Evolutionary conservation across 805 yeast genomes (phyloP).

Genomic region (Saccharomycopsis sp.): DNA sequence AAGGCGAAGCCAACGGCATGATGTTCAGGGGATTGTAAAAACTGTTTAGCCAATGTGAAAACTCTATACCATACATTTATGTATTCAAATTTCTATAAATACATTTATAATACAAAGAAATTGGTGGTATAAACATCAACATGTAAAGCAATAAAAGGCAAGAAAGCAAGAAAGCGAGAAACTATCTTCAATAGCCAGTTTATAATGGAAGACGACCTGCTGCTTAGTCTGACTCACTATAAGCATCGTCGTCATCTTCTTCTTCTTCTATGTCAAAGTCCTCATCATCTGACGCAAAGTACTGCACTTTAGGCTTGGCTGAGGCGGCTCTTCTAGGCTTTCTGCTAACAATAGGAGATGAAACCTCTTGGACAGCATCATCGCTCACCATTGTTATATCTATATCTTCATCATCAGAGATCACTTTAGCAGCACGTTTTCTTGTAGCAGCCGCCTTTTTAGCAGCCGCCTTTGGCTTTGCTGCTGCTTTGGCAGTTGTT

Average conservation of each 20-base stretch:
- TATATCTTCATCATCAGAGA: neutral
- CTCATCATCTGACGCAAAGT: conserved; percentile 1
- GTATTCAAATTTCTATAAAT: too few relatives aligned
- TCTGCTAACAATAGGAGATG: conserved; percentile 8
- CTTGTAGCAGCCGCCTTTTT: conserved; percentile 5
- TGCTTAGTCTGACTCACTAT: neutral
- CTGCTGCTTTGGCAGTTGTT: conserved; percentile 1
- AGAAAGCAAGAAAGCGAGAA: too few relatives aligned
- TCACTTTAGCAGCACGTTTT: neutral
- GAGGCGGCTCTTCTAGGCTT: conserved; percentile 12
- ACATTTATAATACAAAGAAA: too few relatives aligned
- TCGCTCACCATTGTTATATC: neutral
- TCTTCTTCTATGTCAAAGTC: conserved; percentile 5
- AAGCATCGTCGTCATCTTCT: conserved; percentile 9
- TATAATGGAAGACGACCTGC: too few relatives aligned
- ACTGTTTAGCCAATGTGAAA: too few relatives aligned
- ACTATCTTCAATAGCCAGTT: too few relatives aligned
- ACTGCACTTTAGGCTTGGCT: conserved; percentile 3
- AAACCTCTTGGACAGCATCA: conserved; percentile 5
- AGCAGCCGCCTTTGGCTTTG: conserved; percentile 1
- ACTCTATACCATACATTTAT: too few relatives aligned
- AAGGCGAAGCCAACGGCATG: conserved; percentile 19
- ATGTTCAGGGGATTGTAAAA: conserved; percentile 12
- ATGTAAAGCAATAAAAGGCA: too few relatives aligned
- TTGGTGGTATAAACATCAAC: too few relatives aligned